phyloP scores from a whole-genome alignment of 208 protist species.

The Leishmania gerbilli region DNA sequence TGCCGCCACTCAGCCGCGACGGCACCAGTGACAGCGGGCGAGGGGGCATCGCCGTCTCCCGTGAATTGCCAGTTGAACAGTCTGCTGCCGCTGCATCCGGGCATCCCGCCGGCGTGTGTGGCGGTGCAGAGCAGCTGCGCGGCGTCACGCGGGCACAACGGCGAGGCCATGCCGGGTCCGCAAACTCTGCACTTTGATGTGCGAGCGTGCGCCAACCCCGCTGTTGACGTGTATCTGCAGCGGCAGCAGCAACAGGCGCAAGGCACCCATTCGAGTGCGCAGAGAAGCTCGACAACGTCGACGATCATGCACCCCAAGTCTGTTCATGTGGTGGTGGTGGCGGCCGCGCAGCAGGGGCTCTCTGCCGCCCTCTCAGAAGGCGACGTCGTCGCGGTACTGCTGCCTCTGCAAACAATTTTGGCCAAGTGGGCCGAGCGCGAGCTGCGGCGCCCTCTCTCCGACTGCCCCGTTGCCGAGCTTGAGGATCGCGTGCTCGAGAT shows the following conservation, averaged over 20 bases:
- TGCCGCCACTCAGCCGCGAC: neutral
- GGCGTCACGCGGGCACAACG: neutral
- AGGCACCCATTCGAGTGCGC: neutral
- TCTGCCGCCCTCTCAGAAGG: constrained; percentile 46
- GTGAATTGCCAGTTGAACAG: neutral
- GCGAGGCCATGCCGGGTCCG: neutral
- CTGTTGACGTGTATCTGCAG: neutral
- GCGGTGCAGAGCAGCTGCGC: constrained; percentile 15
- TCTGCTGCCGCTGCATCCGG: constrained; percentile 25
- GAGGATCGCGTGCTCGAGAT: constrained; percentile 8
- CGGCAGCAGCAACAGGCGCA: neutral
- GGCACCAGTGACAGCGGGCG: neutral
- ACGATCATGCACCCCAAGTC: neutral
- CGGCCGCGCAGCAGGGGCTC: constrained; percentile 17
- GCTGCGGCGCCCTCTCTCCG: constrained; percentile 1
- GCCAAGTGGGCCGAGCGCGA: constrained; percentile 32
- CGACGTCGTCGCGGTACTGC: constrained; percentile 62
- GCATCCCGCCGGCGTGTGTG: constrained; percentile 12
- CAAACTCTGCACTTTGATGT: neutral
- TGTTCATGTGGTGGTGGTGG: neutral
- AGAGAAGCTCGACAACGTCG: neutral
- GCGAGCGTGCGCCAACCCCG: neutral
- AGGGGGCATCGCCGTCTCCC: neutral
- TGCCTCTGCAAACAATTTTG: constrained; percentile 53
- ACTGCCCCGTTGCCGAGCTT: constrained; percentile 5